A percentile compares a stretch with the other conserved stretches of the same genome.
Evolutionary conservation across 176 grass and related monocot genomes (phyloP).

Genomic region (Bromus sterilis): DNA sequence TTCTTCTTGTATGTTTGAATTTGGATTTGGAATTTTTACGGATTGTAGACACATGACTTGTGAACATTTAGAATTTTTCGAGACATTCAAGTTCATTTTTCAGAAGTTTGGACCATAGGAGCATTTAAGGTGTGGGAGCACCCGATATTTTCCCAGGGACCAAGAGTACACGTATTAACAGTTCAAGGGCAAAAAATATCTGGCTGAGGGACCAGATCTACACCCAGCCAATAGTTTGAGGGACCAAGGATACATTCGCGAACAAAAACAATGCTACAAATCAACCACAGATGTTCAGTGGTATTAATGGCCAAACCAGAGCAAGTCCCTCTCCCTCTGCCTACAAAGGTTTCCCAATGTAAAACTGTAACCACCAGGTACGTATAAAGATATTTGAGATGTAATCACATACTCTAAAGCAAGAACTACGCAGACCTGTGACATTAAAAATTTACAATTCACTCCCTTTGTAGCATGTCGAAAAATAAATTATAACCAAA

Average conservation of each 20-base stretch:
- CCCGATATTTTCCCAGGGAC: too few species aligned
- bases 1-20: too few species aligned
- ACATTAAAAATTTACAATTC: neutral
- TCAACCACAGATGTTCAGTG: neutral
- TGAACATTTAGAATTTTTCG: too few species aligned
- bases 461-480: neutral
- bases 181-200: neutral
- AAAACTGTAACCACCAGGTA: neutral
- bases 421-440: neutral
- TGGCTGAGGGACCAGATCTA: neutral
- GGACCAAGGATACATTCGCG: neutral
- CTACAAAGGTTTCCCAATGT: neutral
- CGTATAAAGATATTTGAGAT: neutral
- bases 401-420: neutral
- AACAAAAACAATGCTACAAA: slow-evolving; percentile 3
- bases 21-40: too few species aligned
- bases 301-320: neutral
- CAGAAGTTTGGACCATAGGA: too few species aligned
- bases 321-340: neutral
- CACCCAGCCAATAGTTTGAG: neutral
- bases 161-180: neutral
- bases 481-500: neutral
- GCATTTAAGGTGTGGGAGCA: too few species aligned
- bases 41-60: too few species aligned
- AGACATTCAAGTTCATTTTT: too few species aligned